Evolutionary conservation across 2,329 filamentous ascomycete genomes (phyloP).

Genomic region (Fusarium pseudocircinatum): DNA sequence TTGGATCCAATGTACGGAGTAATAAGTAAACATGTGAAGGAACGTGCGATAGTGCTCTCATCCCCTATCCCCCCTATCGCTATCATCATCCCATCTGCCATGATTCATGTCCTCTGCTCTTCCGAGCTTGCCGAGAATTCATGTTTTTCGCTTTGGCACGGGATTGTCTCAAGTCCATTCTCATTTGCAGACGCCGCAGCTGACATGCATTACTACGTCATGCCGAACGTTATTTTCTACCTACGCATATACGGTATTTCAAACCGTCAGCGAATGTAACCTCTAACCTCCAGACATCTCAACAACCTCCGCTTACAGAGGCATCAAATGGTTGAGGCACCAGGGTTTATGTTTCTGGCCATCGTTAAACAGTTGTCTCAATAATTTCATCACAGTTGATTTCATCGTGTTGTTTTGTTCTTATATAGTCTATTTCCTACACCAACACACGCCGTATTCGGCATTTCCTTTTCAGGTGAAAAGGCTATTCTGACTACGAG

Average conservation of each 20-base stretch:
- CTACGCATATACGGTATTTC: background rate
- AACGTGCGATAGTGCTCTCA: background rate
- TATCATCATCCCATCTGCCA: background rate
- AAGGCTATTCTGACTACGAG: background rate
- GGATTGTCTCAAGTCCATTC: background rate
- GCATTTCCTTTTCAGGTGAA: background rate
- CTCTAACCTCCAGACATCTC: background rate
- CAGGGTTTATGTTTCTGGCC: background rate
- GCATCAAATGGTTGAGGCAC: background rate
- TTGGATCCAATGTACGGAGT: too few species aligned
- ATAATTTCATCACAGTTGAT: background rate
- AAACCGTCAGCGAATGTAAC: background rate
- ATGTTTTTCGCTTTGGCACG: slow-evolving; percentile 11
- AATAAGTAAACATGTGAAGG: background rate
- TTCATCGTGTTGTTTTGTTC: background rate
- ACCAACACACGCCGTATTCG: background rate
- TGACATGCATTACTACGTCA: slow-evolving; percentile 26
- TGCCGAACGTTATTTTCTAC: slow-evolving; percentile 9
- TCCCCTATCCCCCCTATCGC: background rate
- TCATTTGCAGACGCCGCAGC: background rate
- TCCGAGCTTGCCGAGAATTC: slow-evolving; percentile 20
- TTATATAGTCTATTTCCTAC: background rate
- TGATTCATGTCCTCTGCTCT: background rate
- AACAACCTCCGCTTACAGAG: background rate
- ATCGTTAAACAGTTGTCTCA: background rate